Evolutionary conservation across 768 basidiomycete genomes (phyloP).

Genomic region (Boletus eberwhitei): DNA sequence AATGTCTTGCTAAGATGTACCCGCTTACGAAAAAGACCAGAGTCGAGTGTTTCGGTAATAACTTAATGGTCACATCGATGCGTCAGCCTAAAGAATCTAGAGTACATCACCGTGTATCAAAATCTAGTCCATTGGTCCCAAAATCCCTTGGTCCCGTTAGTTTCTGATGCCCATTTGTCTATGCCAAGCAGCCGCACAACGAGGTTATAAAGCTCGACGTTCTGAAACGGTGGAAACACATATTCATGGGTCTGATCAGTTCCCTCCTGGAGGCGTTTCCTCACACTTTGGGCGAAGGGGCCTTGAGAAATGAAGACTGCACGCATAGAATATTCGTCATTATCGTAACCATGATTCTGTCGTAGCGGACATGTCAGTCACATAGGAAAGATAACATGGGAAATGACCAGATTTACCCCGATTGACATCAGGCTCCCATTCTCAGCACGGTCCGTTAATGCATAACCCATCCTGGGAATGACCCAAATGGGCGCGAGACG

Average conservation of each 20-base stretch:
- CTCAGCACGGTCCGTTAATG: conserved; percentile 63
- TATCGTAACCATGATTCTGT: conserved; percentile 89
- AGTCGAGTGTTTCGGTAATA: not conserved
- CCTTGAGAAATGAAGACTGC: conserved; percentile 89
- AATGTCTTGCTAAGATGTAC: not conserved
- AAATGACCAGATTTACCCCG: conserved; percentile 45
- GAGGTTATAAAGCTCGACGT: conserved; percentile 81
- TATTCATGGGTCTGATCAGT: conserved; percentile 38
- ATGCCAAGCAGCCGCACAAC: conserved; percentile 71
- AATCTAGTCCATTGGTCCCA: conserved; percentile 58
- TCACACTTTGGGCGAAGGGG: conserved; percentile 54
- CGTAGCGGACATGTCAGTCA: not conserved
- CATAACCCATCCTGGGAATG: conserved; percentile 76
- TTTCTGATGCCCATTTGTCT: conserved; percentile 48
- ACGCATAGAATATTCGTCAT: conserved; percentile 68
- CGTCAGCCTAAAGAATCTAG: not conserved
- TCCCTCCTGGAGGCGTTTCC: not conserved
- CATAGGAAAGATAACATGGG: not conserved
- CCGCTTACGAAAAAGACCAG: not conserved
- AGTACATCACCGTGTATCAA: not conserved
- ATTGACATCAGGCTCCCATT: conserved; percentile 54
- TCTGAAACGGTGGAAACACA: conserved; percentile 74
- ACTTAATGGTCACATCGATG: not conserved
- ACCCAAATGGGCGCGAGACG: conserved; percentile 84
- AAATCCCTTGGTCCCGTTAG: conserved; percentile 75